Percentiles rank a stretch among this genome's conserved stretches.
These are phyloP conservation scores for Daedalea quercina DNA, from an alignment of 768 basidiomycete species.

Conservation along the genomic window DNA sequence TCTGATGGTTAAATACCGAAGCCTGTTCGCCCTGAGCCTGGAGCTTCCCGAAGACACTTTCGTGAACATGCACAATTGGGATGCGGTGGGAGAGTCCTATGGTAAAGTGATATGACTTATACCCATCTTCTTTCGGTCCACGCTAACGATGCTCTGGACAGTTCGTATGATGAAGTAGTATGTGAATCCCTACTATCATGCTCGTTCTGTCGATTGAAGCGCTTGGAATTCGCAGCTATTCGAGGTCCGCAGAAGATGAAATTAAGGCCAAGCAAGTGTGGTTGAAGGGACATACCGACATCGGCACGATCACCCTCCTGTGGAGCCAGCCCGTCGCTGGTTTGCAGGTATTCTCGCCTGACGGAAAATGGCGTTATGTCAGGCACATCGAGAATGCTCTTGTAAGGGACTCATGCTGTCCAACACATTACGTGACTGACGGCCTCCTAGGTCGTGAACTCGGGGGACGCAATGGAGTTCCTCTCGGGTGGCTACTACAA, in stretches of 20 bases:
- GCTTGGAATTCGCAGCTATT: slow-evolving; percentile 15
- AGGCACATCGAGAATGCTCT: slow-evolving; percentile 53
- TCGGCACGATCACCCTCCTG: slow-evolving; percentile 37
- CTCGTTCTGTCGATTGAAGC: no score
- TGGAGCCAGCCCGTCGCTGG: slow-evolving; percentile 57
- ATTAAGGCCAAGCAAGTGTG: slow-evolving; percentile 24
- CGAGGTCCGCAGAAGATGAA: slow-evolving; percentile 26
- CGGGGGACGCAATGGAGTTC: slow-evolving; percentile 54
- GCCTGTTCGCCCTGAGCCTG: slow-evolving; percentile 36
- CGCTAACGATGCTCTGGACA: slow-evolving; percentile 7
- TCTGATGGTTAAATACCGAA: slow-evolving; percentile 11
- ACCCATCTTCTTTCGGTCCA: background rate
- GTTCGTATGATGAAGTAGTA: slow-evolving; percentile 23
- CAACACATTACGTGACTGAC: slow-evolving; percentile 15
- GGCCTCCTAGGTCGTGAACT: slow-evolving; percentile 32
- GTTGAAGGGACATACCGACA: slow-evolving; percentile 30
- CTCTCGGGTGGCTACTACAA: slow-evolving; percentile 55
- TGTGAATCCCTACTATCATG: background rate
- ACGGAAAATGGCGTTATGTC: slow-evolving; percentile 52
- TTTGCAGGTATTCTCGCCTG: slow-evolving; percentile 46
- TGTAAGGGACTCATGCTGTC: slow-evolving; percentile 26
- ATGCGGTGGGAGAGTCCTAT: slow-evolving; percentile 30
- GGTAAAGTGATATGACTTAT: slow-evolving; percentile 21
- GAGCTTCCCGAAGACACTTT: slow-evolving; percentile 41
- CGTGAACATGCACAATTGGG: slow-evolving; percentile 32